Evolutionary conservation across 805 yeast species (phyloP), one percentile per base, ranked within the genome.

Genomic region (Saccharomyces kudriavzevii): DNA sequence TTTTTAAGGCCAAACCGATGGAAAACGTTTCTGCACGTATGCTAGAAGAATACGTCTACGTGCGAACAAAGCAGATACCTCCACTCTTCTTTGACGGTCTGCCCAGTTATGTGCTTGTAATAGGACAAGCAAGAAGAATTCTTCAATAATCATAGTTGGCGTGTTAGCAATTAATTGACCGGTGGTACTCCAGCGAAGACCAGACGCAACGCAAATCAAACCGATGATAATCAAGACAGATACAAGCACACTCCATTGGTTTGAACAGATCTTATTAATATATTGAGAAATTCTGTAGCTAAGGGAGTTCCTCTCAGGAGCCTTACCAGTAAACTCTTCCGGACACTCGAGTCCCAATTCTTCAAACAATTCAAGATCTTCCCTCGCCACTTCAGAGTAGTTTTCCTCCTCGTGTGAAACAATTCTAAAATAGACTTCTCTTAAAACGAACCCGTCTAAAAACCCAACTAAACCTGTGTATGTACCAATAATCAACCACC

Each of bases 401-500:
- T 69, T 64, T 0, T 48, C 35, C 45, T 65, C 65, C 49, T 66
- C 70, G 27, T 60, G 57, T 3, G 54, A 40, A 22, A 62, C 59
- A 28, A 65, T 63, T 28, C 72, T 61, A 48, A 62, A 65, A 46
- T 70, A 74, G 17, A 69, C 72, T 51, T 73, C 69, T 59, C 79
- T 65, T 40, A 75, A 60, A 40, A 70, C 72, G 56, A 72, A 75
- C 1, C 78, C 77, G 55, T 75, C 78, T 48, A 71, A 51, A 55
- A 74, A 74, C 1, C 78, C 78, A 45, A 74, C 64, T 24, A 75
- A 62, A 20, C 79, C 79, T 0, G 78, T 72, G 55, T 75, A 75
- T 1, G 79, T 74, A 48, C 79, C 79, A 56, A 74, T 74, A 45
- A 75, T 73, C 45, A 75, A 60, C 77, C 77, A 75, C 79, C 78